Evolutionary conservation across 2,329 filamentous ascomycete genomes (phyloP), one percentile per base, ranked within the genome.

Genomic region (Pseudogymnoascus sp.): DNA sequence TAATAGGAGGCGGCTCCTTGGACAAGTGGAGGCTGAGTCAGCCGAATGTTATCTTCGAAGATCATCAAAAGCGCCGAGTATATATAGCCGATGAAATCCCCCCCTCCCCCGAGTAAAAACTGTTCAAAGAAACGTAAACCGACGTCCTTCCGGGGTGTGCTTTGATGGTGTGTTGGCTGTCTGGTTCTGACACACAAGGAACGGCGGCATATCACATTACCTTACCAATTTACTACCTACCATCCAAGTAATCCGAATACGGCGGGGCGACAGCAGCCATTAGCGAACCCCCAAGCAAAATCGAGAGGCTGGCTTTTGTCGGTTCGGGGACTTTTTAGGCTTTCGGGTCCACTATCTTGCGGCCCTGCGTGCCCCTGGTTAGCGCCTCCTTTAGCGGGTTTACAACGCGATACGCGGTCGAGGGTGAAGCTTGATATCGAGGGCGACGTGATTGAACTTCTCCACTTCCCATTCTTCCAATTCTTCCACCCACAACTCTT

Each of bases 391-490:
- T 13, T 37, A 37, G 52, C 34, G 52, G 52, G 52, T 57, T 57
- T 57, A 57, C 52, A 57, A 57, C 52, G 52, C 52, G 52, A 37
- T 57, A 57, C 52, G 52, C 52, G 52, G 52, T 30, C 8, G 15
- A 23, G 23, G 41, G 23, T 57, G 52, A 57, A 37, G 52, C 52
- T 57, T 57, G 34, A 57, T 28, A 30, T 48, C 41, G 41, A 48
- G 13, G 41, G 23, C 41, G 41, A 34, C 52, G 52, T 37, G 52
- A 57, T 57, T 35, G 52, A 33, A 33, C 7, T 45, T 33, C 52
- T 48, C 41, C 41, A 48, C 41, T 23, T 37, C 34, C 34, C 6
- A 37, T 41, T 41, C 37, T 39, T 48, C 41, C 41, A 28, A 48
- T 48, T 48, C 41, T 48, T 48, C 41, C 41, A 48, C 41, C 23